Evolutionary conservation across 495 filamentous ascomycete genomes (phyloP).

Genomic region (Platismatia glauca): DNA sequence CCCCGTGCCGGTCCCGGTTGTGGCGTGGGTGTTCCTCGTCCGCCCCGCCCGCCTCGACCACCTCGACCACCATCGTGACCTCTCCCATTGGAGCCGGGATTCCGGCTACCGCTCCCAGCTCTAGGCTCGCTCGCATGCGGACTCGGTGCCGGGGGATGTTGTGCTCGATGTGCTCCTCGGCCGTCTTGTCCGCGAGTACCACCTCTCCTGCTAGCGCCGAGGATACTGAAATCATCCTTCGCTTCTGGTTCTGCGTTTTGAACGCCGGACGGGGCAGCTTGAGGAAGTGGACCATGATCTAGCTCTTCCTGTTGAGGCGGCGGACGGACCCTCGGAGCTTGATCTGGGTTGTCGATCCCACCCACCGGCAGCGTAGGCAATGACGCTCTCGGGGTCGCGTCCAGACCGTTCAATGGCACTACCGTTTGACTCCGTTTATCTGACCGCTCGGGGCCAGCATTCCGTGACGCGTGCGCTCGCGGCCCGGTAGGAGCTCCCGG

Average conservation of each 20-base stretch:
- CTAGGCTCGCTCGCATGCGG: neutral
- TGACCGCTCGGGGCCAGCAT: neutral
- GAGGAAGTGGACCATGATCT: neutral
- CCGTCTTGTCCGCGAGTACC: neutral
- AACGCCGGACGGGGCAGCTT: neutral
- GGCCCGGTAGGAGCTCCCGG: neutral
- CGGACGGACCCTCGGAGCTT: neutral
- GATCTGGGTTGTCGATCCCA: neutral
- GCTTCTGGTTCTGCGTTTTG: neutral
- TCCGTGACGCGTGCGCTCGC: neutral
- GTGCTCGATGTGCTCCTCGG: neutral
- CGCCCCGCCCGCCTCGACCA: neutral
- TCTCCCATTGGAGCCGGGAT: neutral
- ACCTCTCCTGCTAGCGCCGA: neutral
- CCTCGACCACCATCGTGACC: neutral
- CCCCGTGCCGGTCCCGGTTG: neutral
- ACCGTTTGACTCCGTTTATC: neutral
- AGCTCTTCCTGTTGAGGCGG: neutral
- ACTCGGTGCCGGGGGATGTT: neutral
- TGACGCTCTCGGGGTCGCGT: neutral
- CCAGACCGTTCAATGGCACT: neutral
- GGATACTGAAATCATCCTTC: neutral
- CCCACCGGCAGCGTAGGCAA: neutral
- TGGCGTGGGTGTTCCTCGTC: neutral
- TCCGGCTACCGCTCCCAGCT: neutral